phyloP scores from a whole-genome alignment of 331 rosid species.

The Cydonia oblonga region DNA sequence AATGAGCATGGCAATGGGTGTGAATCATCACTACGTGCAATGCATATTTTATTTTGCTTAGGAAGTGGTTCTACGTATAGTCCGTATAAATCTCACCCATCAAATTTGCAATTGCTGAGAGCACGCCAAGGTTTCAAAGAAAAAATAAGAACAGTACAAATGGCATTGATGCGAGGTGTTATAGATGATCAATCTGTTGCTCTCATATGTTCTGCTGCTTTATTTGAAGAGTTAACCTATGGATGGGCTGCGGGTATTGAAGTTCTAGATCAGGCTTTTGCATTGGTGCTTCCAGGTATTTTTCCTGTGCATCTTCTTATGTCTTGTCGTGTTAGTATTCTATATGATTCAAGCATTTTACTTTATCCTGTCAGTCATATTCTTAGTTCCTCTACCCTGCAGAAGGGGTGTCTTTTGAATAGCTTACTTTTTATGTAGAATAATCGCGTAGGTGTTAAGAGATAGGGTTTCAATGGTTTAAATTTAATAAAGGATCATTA shows the following conservation, averaged over 20 bases:
- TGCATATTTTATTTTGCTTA: conserved; percentile 69
- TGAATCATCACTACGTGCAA: conserved; percentile 45
- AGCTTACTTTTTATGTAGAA: not conserved
- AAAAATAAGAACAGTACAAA: conserved; percentile 48
- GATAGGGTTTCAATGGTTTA: no score
- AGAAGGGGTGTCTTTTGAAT: not conserved
- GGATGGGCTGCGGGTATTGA: conserved; percentile 65
- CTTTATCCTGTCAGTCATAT: not conserved
- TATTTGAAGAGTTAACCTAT: conserved; percentile 73
- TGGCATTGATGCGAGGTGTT: conserved; percentile 63
- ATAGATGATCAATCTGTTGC: conserved; percentile 70
- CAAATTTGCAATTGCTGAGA: conserved; percentile 70
- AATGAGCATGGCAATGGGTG: conserved; percentile 14
- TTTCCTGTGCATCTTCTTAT: conserved; percentile 8
- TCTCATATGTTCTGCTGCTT: conserved; percentile 69
- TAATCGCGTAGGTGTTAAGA: no score
- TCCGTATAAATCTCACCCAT: conserved; percentile 58
- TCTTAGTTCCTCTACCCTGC: not conserved
- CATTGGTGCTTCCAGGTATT: conserved; percentile 89
- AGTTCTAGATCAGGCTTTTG: conserved; percentile 77
- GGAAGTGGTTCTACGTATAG: conserved; percentile 59
- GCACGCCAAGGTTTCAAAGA: conserved; percentile 93
- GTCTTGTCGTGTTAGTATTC: not conserved
- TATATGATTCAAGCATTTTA: not conserved
- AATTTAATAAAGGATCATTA: no score